A percentile compares a stretch with the other conserved stretches of the same genome.
phyloP scores from a whole-genome alignment of 257 asterid species.

The Galeopsis tetrahit region DNA sequence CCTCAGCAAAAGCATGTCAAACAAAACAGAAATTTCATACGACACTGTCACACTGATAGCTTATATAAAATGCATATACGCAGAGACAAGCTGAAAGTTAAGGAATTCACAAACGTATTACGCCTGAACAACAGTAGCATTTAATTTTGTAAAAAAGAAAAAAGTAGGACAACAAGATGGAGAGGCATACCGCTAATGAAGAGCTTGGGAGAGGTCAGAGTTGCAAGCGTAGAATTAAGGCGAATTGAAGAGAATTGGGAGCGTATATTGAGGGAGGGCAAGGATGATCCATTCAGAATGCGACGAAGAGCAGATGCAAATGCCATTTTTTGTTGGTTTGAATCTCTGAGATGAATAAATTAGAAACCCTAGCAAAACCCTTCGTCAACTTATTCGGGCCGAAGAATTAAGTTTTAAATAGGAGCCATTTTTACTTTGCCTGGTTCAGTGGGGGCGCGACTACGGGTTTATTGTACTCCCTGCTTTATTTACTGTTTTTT shows the following conservation, averaged over 20 bases:
- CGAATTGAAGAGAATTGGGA: conserved; percentile 64
- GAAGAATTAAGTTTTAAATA: not conserved
- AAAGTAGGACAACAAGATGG: not conserved
- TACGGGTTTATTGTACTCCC: not conserved
- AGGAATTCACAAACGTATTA: not conserved
- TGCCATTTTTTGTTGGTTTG: conserved; percentile 52
- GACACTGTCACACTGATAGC: not conserved
- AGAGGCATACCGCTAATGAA: conserved; percentile 72
- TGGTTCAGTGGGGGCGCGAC: conserved; percentile 19
- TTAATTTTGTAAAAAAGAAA: not conserved
- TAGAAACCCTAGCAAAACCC: conserved; percentile 40
- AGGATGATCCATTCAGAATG: conserved; percentile 49
- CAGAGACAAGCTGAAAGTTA: not conserved
- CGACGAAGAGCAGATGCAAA: conserved; percentile 65
- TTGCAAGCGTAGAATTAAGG: conserved; percentile 69
- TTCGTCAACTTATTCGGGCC: not conserved
- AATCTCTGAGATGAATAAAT: not conserved
- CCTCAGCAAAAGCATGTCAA: not conserved
- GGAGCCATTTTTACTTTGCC: not conserved
- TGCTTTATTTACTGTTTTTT: not conserved
- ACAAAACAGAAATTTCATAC: not conserved
- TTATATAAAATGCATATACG: conserved; percentile 3
- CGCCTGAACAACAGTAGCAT: not conserved
- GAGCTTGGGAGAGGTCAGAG: conserved; percentile 87
- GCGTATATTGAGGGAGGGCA: conserved; percentile 48